Percentiles rank a stretch among this genome's conserved stretches.
Evolutionary conservation across 495 filamentous ascomycete genomes (phyloP).

Genomic region (Daldinia bambusicola): DNA sequence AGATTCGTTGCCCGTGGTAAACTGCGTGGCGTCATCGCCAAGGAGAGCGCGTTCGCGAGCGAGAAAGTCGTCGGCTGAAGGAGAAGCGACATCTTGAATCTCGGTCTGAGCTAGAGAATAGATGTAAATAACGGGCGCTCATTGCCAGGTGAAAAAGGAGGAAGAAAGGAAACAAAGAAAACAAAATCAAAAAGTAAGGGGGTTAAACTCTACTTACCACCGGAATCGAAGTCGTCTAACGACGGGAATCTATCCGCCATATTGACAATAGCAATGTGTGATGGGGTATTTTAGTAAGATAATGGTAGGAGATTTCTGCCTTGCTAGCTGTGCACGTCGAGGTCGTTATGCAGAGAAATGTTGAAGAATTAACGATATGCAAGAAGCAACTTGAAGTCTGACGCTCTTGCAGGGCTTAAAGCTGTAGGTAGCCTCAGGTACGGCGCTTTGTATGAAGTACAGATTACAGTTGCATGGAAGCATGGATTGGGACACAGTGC

Average conservation of each 20-base stretch:
- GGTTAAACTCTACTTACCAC: constrained; percentile 62
- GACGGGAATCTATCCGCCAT: constrained; percentile 99
- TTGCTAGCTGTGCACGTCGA: background rate
- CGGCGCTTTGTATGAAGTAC: constrained; percentile 15
- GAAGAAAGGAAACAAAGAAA: too few species aligned
- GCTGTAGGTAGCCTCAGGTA: constrained; percentile 13
- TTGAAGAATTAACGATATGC: constrained; percentile 1
- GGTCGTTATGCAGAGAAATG: background rate
- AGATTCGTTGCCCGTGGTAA: constrained; percentile 81
- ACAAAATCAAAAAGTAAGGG: background rate
- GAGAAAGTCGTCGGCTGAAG: constrained; percentile 80
- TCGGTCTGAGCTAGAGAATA: constrained; percentile 56
- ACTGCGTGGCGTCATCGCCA: constrained; percentile 92
- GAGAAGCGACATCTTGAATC: constrained; percentile 54
- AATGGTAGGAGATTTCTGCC: background rate
- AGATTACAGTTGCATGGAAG: constrained; percentile 16
- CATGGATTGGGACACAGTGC: constrained; percentile 4
- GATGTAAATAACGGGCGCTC: constrained; percentile 15
- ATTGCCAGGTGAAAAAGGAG: background rate
- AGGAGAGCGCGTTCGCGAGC: constrained; percentile 86
- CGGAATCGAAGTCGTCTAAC: constrained; percentile 93
- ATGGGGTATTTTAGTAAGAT: background rate
- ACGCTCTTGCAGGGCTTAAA: constrained; percentile 12
- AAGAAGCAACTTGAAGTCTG: background rate
- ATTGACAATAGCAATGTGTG: constrained; percentile 35